Base-by-base conservation (phyloP, 2,329 filamentous ascomycete genomes). In the Mycosphaerella sp. region DNA sequence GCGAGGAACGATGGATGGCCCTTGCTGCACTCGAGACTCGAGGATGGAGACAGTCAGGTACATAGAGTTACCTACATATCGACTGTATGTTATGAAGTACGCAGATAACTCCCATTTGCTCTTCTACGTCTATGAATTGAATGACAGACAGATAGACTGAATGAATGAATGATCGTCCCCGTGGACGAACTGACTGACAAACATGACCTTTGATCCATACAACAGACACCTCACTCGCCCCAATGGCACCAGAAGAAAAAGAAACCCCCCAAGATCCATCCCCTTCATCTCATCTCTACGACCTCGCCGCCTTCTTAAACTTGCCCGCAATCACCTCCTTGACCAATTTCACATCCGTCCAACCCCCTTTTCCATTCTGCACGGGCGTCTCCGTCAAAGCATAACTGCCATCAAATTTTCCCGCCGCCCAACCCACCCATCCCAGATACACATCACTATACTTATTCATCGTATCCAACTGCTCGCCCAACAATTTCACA, bases 371-470 rank as follows among this genome's bases (percentile, higher is more conserved):
- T 6, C 56, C 62, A 40, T 52, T 62, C 39, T 54, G 46, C 14
- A 45, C 57, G 7, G 66, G 67, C 6, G 63, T 67, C 60, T 66
- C 62, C 6, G 61, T 48, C n/a, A 69, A 54, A 29, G 55, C 61
- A 52, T 69, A 69, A 34, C 47, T 58, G 3, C 59, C 41, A 39
- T 57, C 64, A 45, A 69, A 69, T 46, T 51, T 60, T 14, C 67
- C 67, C n/a, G 67, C 67, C 26, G 63, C 61, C 67, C 67, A 69
- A 10, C 64, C 64, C 3, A 59, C 61, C 65, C 66, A 69, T 14
- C 66, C 66, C 10, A 69, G 59, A 55, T 60, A 68, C 26, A 69
- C 67, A 54, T 69, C 66, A 17, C 52, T 58, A 48, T 65, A 62
- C 50, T 58, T 54, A 48, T 66, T 67, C 43, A 66, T 64, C 41